Base-by-base conservation (phyloP, 257 asterid genomes). In the Nicotiana tabacum region DNA sequence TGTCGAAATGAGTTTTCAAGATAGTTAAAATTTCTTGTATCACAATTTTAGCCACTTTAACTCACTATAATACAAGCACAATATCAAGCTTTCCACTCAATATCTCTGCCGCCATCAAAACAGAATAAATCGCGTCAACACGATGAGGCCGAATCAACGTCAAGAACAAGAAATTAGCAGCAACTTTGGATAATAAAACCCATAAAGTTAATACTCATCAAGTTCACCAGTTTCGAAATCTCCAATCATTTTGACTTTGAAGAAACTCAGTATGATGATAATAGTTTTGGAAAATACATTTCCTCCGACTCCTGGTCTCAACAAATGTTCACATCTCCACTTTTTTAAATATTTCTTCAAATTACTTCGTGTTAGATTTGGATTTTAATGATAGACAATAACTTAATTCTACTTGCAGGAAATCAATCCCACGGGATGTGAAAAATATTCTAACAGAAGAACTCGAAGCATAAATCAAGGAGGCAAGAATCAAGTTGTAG, bases 191-290 rank as follows among this genome's bases (percentile, higher is more conserved):
- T 82, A 65, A 33, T 7, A 43, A 17, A 27, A 85, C 86, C 4
- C 62, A 80, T 72, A 83, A 76, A 46, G 97, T 95, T 95, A 29
- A 88, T 88, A 9, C 84, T 97, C 18, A 81, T 95, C 11, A 82
- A 90, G 11, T 83, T 95, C 53, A 27, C 87, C n/a, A 85, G 90
- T 33, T 58, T 83, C 13, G 81, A 81, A 51, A 30, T 92, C 62
- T 67, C 86, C 4, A 96, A 98, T 6, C 48, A 37, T 6, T 92
- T 92, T 39, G 4, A 84, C 95, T 4, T 93, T 95, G 17, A 85
- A 85, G 56, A 77, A 5, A 1, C 90, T 93, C 39, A 90, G 91
- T 82, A 82, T 95, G 87, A 89, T 53, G 77, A 65, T n/a, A 93
- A 93, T 80, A 18, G 21, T 21, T 21, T 21, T 21, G 21, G 21